Evolutionary conservation across 2,329 filamentous ascomycete genomes (phyloP).

Genomic region (Fusarium liriodendri): DNA sequence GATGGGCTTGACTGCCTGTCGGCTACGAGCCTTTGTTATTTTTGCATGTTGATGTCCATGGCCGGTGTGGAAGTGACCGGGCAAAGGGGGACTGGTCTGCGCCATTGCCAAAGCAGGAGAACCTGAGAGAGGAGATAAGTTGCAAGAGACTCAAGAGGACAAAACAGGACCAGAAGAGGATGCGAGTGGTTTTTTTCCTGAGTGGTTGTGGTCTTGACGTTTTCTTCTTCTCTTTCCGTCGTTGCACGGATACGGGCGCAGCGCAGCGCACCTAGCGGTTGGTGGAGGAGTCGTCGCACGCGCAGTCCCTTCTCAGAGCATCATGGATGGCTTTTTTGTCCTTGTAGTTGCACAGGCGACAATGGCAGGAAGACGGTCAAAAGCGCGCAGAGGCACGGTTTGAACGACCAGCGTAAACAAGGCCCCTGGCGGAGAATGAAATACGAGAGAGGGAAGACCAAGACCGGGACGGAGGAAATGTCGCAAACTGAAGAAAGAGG

Average conservation of each 20-base stretch:
- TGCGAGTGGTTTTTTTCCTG: constrained; percentile 23
- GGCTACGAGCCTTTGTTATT: constrained; percentile 58
- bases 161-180: background rate
- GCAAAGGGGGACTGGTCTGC: constrained; percentile 37
- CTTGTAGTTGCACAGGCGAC: constrained; percentile 29
- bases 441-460: constrained; percentile 9
- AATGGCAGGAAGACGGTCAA: background rate
- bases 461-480: constrained; percentile 26
- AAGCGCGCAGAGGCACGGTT: background rate
- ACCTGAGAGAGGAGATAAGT: constrained; percentile 6
- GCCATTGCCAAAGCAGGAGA: constrained; percentile 38
- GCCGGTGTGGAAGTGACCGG: constrained; percentile 37
- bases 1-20: constrained; percentile 69
- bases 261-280: constrained; percentile 22
- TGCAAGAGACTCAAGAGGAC: background rate
- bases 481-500: constrained; percentile 24
- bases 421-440: background rate
- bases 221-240: constrained; percentile 14
- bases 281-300: constrained; percentile 39
- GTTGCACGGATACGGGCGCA: constrained; percentile 43
- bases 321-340: constrained; percentile 37
- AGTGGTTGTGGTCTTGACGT: constrained; percentile 13
- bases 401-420: constrained; percentile 38
- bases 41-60: constrained; percentile 41
- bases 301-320: constrained; percentile 44